phyloP scores from a whole-genome alignment of 2,329 filamentous ascomycete species.

The Xylaria hypoxylon region DNA sequence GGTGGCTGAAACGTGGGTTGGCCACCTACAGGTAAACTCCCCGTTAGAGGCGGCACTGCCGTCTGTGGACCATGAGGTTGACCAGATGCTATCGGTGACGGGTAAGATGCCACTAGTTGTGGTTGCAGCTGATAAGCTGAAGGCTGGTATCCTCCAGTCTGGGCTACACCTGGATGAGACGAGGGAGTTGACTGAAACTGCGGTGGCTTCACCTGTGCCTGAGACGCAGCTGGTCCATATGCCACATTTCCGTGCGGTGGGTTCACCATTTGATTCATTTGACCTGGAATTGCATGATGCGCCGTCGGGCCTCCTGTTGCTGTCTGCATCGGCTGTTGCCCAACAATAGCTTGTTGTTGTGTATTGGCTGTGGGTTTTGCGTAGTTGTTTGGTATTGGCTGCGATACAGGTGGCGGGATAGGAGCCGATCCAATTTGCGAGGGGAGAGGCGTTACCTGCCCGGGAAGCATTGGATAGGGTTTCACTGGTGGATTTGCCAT shows the following conservation, averaged over 20 bases:
- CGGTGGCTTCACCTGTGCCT: conserved; percentile 31
- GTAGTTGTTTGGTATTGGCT: conserved; percentile 13
- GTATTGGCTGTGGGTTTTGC: conserved; percentile 29
- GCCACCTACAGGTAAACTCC: neutral
- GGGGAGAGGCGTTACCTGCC: conserved; percentile 48
- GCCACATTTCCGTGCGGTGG: conserved; percentile 17
- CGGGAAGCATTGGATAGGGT: conserved; percentile 49
- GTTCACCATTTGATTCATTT: conserved; percentile 30
- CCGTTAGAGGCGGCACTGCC: conserved; percentile 2
- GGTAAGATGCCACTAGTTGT: conserved; percentile 13
- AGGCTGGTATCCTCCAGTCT: conserved; percentile 20
- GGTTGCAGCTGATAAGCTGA: neutral
- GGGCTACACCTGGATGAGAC: conserved; percentile 2
- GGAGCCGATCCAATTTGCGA: conserved; percentile 46
- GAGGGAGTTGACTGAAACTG: conserved; percentile 39
- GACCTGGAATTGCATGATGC: conserved; percentile 11
- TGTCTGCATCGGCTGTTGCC: conserved; percentile 38
- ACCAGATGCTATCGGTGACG: neutral
- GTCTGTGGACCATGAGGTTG: conserved; percentile 29
- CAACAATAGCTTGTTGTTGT: conserved; percentile 33
- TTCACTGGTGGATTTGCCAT: conserved; percentile 30
- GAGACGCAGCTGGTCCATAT: conserved; percentile 28
- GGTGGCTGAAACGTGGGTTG: conserved; percentile 30
- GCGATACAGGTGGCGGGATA: conserved; percentile 26
- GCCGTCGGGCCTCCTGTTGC: conserved; percentile 4